Evolutionary conservation across 805 yeast species (phyloP), one percentile per base, ranked within the genome.

Genomic region (Cyberlindnera petersonii): DNA sequence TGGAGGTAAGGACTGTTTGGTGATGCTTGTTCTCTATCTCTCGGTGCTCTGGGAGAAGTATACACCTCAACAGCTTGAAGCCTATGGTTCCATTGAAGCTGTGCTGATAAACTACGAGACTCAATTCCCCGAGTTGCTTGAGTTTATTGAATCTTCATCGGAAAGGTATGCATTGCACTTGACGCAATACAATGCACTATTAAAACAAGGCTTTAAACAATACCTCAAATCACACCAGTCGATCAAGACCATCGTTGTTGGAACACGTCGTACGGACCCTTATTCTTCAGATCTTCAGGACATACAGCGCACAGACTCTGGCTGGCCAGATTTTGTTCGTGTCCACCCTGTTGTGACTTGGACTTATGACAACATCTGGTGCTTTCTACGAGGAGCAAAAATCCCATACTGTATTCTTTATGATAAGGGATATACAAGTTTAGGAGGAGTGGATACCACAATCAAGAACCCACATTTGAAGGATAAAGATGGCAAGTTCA

Each of bases 1-100:
- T 58, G 98, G 98, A 9, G 98, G 98, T 2, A 93, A 93, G 56
- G 98, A 93, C 63, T 93, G 98, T 53, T 74, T 89, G 33, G 97
- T 89, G 23, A 78, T 91, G 82, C 70, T 93, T 39, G 66, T 87
- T 13, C 55, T 93, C 5, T 77, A 86, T 38, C 63, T 89, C 36
- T 81, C 93, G 2, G 76, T 75, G 17, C 65, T 61, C 39, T 53
- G 49, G 66, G 59, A 58, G 34, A 53, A 48, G 24, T 58, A 50
- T 24, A 16, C 44, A 1, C 6, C 37, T 35, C 20, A 30, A 17
- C 9, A 46, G 43, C 30, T 50, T 33, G 17, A 31, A 39, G 5
- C 13, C 48, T 53, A 50, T 64, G 47, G 54, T 60, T 48, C 50
- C 9, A 31, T 82, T 46, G 68, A 72, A 39, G 71, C 84, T 1